Evolutionary conservation across 495 filamentous ascomycete genomes (phyloP), one percentile per base, ranked within the genome.

Genomic region (Apiosordaria backusii): DNA sequence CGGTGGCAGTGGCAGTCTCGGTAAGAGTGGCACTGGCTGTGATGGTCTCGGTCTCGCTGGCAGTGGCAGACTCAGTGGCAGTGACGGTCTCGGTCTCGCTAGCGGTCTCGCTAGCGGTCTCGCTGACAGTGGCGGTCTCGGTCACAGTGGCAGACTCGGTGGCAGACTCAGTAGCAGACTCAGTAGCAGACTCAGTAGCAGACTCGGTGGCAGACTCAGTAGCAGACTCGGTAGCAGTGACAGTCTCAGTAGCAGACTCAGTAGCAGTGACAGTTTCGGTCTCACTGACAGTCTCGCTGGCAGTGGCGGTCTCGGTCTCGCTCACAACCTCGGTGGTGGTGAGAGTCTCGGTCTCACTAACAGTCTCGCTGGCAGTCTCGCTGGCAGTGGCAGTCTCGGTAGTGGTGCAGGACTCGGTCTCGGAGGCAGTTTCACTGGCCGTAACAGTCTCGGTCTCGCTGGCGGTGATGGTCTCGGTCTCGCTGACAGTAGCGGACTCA

Each of bases 331-430:
- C 65, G 35, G 76, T 77, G 23, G 71, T 69, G 18, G 80, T 83
- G 7, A 79, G 81, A 45, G 75, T 77, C 23, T 75, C 55, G 15
- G 77, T 71, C 27, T 81, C 67, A 57, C 80, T 82, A n/a, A 74
- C 73, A 15, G 58, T 59, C 5, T 22, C 23, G 16, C 23, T 1
- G n/a, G 57, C 22, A 19, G 67, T 60, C 45, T 15, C 50, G 25
- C 15, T n/a, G 58, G 26, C 25, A 35, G 55, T 23, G 21, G 50
- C 6, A 24, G 58, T 29, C 25, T 29, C 24, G 4, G n/a, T 59
- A 9, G 13, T 29, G 16, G 57, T 25, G 57, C n/a, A 6, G 40
- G 45, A 19, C 26, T 54, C 29, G 27, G 52, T 54, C 4, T 35
- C 58, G 7, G 64, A 1, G 22, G 50, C 57, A 59, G 58, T 27